These are phyloP conservation scores for Epichloe brachyelytri DNA, from an alignment of 2,329 filamentous ascomycete species.

Conservation along the genomic window DNA sequence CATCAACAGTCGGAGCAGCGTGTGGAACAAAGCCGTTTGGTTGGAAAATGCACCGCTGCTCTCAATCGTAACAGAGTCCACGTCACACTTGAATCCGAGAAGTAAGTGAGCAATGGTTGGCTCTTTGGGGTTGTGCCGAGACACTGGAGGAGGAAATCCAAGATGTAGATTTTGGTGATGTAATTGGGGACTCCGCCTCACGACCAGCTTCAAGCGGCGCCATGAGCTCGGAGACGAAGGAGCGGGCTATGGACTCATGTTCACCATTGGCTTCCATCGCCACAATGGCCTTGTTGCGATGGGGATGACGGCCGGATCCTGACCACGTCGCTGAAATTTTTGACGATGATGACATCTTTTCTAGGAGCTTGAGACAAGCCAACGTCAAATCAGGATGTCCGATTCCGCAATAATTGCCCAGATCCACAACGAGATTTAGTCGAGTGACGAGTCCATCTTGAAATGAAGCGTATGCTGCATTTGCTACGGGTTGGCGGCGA, in stretches of 20 bases:
- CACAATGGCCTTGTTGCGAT: slow-evolving; percentile 75
- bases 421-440: slow-evolving; percentile 62
- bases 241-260: slow-evolving; percentile 64
- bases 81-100: slow-evolving; percentile 72
- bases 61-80: slow-evolving; percentile 55
- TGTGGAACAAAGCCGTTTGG: slow-evolving; percentile 70
- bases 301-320: slow-evolving; percentile 46
- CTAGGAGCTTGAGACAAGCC: slow-evolving; percentile 66
- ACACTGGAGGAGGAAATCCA: slow-evolving; percentile 76
- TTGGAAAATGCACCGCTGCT: slow-evolving; percentile 57
- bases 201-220: slow-evolving; percentile 60
- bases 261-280: slow-evolving; percentile 75
- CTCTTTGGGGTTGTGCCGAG: slow-evolving; percentile 58
- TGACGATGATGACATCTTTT: slow-evolving; percentile 73
- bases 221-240: slow-evolving; percentile 56
- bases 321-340: slow-evolving; percentile 62
- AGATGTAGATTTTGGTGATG: slow-evolving; percentile 67
- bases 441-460: slow-evolving; percentile 83
- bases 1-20: slow-evolving; percentile 58
- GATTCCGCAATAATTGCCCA: slow-evolving; percentile 78
- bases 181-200: slow-evolving; percentile 59
- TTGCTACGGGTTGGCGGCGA: slow-evolving; percentile 47
- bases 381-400: slow-evolving; percentile 71
- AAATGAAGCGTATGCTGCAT: slow-evolving; percentile 68
- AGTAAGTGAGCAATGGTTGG: slow-evolving; percentile 85